phyloP scores from a whole-genome alignment of 345 rosid genomes.

The Moringa oleifera region DNA sequence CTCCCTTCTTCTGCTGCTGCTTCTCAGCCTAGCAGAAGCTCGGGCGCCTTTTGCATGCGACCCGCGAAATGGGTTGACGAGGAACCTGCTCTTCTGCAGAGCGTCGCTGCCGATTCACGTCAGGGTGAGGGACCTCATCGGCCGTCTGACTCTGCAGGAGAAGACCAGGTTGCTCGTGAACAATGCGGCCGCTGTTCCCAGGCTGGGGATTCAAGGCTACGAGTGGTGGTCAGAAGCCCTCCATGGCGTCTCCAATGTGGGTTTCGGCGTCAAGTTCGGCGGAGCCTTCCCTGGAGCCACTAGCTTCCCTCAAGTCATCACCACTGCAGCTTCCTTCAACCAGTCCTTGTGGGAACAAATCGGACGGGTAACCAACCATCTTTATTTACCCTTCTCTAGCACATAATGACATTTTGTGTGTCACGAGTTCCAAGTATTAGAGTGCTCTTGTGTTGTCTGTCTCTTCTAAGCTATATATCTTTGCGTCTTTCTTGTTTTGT shows the following conservation, averaged over 20 bases:
- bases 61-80: slow-evolving; percentile 46
- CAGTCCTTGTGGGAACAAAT: slow-evolving; percentile 78
- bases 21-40: slow-evolving; percentile 16
- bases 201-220: slow-evolving; percentile 78
- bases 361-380: slow-evolving; percentile 69
- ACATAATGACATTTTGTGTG: too few species aligned
- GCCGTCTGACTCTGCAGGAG: slow-evolving; percentile 75
- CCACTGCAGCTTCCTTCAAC: slow-evolving; percentile 90
- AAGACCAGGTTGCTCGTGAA: slow-evolving; percentile 71
- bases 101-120: slow-evolving; percentile 44
- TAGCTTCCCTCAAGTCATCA: slow-evolving; percentile 94
- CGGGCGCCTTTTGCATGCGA: slow-evolving; percentile 64
- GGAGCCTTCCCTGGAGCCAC: slow-evolving; percentile 76
- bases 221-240: slow-evolving; percentile 99
- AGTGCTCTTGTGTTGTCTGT: too few species aligned
- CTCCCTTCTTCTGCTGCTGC: slow-evolving; percentile 17
- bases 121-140: slow-evolving; percentile 71
- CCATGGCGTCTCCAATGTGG: slow-evolving; percentile 78
- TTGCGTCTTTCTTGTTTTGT: too few species aligned
- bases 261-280: slow-evolving; percentile 68
- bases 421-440: too few species aligned
- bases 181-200: slow-evolving; percentile 71
- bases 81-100: slow-evolving; percentile 50
- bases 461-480: too few species aligned
- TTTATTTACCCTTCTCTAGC: too few species aligned